Evolutionary conservation across 495 filamentous ascomycete species (phyloP).

Genomic region (Tuber indicum): DNA sequence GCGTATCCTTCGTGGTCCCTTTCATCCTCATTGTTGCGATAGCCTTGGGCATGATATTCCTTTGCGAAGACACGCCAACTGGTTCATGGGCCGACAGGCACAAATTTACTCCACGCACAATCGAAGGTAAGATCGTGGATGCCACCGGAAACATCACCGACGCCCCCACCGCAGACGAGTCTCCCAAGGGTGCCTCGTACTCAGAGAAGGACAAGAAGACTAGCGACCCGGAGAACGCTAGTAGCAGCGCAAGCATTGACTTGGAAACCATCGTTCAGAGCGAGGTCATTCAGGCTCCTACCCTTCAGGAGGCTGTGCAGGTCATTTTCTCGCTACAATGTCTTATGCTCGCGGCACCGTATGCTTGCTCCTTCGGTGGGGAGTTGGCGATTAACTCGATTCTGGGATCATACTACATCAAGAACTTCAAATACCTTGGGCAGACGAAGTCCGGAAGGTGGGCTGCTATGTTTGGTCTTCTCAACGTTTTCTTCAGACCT

Average conservation of each 20-base stretch:
- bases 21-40: constrained; percentile 64
- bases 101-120: constrained; percentile 47
- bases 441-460: constrained; percentile 68
- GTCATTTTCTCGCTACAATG: constrained; percentile 63
- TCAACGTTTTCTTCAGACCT: constrained; percentile 72
- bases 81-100: constrained; percentile 76
- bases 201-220: constrained; percentile 45
- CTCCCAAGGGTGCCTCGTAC: constrained; percentile 41
- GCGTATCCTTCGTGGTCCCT: constrained; percentile 75
- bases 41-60: constrained; percentile 62
- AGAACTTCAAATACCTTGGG: constrained; percentile 66
- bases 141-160: constrained; percentile 55
- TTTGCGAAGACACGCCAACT: constrained; percentile 78
- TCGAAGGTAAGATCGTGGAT: constrained; percentile 48
- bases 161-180: constrained; percentile 43
- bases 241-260: constrained; percentile 46
- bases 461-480: constrained; percentile 86
- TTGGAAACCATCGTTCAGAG: constrained; percentile 54
- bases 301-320: constrained; percentile 52
- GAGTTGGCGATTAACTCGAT: constrained; percentile 83
- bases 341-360: constrained; percentile 60
- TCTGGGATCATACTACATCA: constrained; percentile 69
- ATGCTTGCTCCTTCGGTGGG: constrained; percentile 78
- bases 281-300: constrained; percentile 62
- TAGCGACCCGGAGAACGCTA: constrained; percentile 24